phyloP scores from a whole-genome alignment of 352 stramenopile species.

The Globisporangium nagaii region DNA sequence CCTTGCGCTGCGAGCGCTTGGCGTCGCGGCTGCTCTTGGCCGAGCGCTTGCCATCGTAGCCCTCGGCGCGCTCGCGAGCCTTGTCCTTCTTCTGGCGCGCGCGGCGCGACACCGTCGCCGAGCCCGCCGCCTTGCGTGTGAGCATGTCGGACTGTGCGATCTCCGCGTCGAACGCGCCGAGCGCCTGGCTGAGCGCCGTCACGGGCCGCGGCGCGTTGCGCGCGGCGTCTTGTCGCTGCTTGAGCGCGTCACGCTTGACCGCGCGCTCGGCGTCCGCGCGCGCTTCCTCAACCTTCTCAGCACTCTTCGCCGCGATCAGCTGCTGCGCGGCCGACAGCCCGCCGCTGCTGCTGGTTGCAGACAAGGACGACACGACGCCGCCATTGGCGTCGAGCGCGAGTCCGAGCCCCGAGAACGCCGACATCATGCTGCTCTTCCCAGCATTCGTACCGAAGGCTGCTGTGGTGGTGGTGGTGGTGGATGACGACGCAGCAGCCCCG shows the following conservation, averaged over 20 bases:
- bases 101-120: constrained; percentile 25
- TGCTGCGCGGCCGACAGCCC: constrained; percentile 39
- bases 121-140: constrained; percentile 15
- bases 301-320: constrained; percentile 42
- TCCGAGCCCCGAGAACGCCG: constrained; percentile 49
- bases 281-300: constrained; percentile 29
- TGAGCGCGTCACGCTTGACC: constrained; percentile 15
- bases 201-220: constrained; percentile 20
- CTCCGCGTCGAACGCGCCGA: constrained; percentile 58
- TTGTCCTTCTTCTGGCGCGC: constrained; percentile 45
- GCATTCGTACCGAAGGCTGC: constrained; percentile 16
- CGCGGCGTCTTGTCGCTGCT: constrained; percentile 24
- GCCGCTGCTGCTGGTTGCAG: background rate
- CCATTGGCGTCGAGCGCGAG: constrained; percentile 33
- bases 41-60: constrained; percentile 17
- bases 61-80: constrained; percentile 18
- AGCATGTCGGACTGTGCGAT: constrained; percentile 29
- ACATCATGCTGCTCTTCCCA: constrained; percentile 29
- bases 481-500: background rate
- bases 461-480: background rate
- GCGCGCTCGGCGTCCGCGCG: constrained; percentile 13
- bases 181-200: constrained; percentile 51
- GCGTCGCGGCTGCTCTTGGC: constrained; percentile 24
- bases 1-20: constrained; percentile 46
- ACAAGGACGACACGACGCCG: constrained; percentile 8